Evolutionary conservation across 2,329 filamentous ascomycete genomes (phyloP), one percentile per base, ranked within the genome.

Genomic region (Verticillium klebahnii): DNA sequence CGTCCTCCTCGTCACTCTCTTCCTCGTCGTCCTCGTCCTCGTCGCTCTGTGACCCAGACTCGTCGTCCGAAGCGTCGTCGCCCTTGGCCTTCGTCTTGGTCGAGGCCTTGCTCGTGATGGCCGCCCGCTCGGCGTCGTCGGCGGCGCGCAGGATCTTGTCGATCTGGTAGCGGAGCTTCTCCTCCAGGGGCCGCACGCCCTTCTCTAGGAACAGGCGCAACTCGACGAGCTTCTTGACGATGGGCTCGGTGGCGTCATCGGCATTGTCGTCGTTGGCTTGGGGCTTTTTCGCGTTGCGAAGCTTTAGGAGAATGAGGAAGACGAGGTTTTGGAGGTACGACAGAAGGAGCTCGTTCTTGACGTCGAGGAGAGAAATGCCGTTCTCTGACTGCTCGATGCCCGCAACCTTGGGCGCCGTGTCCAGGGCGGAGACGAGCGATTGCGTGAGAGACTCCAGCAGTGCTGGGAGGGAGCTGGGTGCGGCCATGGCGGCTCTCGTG

Each of bases 341-440:
- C 45, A 99, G 87, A 19, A 99, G 87, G n/a, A 99, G 84, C 73
- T 99, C 95, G 77, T 96, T 98, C 79, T 99, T 99, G 66, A 92
- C 88, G 72, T 98, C 93, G 70, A 99, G 88, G 1, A 99, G 86
- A 0, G 95, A 97, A 62, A 99, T 95, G 71, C 95, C 94, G 69
- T 97, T 88, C 66, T 89, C 83, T 1, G 91, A 89, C n/a, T 91
- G 86, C 57, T 89, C 79, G 63, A 96, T 84, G 15, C 80, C 74
- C n/a, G 82, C 73, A 19, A 87, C 73, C 57, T 85, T 85, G 0
- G 89, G 86, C 0, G 89, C 82, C 6, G 89, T 87, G 62, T 93
- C 86, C 56, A 89, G 81, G 0, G 90, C 86, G 0, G 87, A 83
- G 0, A 81, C 80, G 1, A 89, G 73, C 1, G 86, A 88, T 65